A percentile compares a stretch with the other conserved stretches of the same genome.
Evolutionary conservation across 2,329 filamentous ascomycete genomes (phyloP).

Genomic region (Alternaria consortialis): DNA sequence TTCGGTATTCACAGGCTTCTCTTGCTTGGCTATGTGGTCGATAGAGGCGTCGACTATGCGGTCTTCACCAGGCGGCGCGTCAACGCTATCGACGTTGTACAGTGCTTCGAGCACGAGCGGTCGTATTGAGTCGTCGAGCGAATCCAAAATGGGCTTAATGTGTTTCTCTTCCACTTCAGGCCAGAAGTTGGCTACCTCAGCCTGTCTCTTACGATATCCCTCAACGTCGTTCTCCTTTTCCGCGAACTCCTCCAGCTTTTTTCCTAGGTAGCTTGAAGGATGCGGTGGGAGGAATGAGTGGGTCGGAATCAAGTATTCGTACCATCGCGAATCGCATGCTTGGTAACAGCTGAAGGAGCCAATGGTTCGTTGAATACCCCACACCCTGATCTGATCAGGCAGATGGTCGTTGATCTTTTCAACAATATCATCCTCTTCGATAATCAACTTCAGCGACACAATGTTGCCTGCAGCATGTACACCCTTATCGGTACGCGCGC

Average conservation of each 20-base stretch:
- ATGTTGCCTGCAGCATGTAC: constrained; percentile 96
- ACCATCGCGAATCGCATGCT: constrained; percentile 92
- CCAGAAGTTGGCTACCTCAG: constrained; percentile 86
- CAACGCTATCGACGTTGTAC: constrained; percentile 53
- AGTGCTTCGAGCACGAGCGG: constrained; percentile 70
- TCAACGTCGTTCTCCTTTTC: constrained; percentile 77
- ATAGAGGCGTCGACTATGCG: constrained; percentile 44
- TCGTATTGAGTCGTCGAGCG: constrained; percentile 69
- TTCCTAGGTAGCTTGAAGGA: constrained; percentile 84
- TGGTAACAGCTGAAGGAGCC: constrained; percentile 95
- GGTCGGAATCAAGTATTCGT: constrained; percentile 95
- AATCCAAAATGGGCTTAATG: constrained; percentile 72
- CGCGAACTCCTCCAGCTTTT: constrained; percentile 80
- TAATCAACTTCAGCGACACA: constrained; percentile 92
- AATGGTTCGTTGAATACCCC: constrained; percentile 90
- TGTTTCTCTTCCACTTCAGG: constrained; percentile 79
- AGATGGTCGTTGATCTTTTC: constrained; percentile 89
- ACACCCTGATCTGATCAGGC: constrained; percentile 88
- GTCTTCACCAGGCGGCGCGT: constrained; percentile 39
- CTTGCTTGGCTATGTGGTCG: constrained; percentile 18
- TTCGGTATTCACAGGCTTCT: constrained; percentile 15
- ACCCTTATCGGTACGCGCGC: constrained; percentile 95
- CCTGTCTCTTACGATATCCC: constrained; percentile 72
- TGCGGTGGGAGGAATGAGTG: constrained; percentile 93
- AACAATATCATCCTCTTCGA: constrained; percentile 88